Conservation (phyloP, 805 yeast genomes). For the Saturnispora halmiae region DNA sequence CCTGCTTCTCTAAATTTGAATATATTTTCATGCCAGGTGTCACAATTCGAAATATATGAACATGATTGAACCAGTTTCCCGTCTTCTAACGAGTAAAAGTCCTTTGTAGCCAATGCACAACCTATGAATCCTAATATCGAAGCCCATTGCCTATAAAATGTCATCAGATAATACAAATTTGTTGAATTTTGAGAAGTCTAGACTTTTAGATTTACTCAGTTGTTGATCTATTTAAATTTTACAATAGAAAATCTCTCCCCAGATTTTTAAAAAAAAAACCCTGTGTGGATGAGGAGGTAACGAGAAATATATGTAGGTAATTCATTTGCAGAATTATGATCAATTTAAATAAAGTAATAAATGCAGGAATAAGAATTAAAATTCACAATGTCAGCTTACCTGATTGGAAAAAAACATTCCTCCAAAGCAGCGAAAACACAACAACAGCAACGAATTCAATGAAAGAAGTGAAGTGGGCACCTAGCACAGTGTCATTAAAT, state of each 20-base stretch:
- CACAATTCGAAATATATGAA: neutral
- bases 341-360: too few species aligned
- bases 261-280: too few species aligned
- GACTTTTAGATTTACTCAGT: too few species aligned
- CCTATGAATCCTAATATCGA: neutral
- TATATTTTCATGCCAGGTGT: neutral
- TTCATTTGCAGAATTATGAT: neutral
- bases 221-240: too few species aligned
- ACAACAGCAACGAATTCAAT: slow-evolving; percentile 19
- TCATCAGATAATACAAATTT: too few species aligned
- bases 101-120: neutral
- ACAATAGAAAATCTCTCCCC: too few species aligned
- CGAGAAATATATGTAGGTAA: neutral
- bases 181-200: too few species aligned
- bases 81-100: neutral
- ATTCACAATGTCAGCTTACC: neutral
- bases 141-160: neutral
- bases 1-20: neutral
- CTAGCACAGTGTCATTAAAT: neutral
- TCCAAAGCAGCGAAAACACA: slow-evolving; percentile 12
- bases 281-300: too few species aligned
- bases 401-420: neutral
- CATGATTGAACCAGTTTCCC: neutral
- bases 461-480: slow-evolving; percentile 18
- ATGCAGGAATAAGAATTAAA: too few species aligned